Evolutionary conservation across 1,139 yeast species (phyloP), one percentile per base, ranked within the genome.

Genomic region (Saccharomyces hybrid): DNA sequence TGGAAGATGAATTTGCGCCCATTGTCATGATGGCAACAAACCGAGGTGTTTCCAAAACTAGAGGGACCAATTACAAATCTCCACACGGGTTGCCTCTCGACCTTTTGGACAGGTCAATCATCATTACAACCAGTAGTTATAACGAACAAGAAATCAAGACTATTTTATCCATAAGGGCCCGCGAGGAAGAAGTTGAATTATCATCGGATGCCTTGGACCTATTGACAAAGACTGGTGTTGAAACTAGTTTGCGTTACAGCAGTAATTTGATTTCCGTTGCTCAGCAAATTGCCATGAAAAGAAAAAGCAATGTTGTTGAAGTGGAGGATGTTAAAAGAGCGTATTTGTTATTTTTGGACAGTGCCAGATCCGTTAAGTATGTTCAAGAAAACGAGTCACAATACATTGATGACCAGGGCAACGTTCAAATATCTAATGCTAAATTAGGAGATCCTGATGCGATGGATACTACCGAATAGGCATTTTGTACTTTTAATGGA

Each of bases 21-120:
- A 89, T 95, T 68, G 97, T 95, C 51, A 88, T 95, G 58, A 93
- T 95, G 98, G 99, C 99, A 41, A 93, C 99, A 48, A 95, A 95
- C 74, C 80, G 97, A 70, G 99, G 99, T 50, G 81, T 93, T 56
- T 82, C 97, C 16, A 85, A 80, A 61, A 90, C 97, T 11, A 82
- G 98, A 66, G 99, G 99, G 53, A 90, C 99, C 31, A 85, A 82
- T 70, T 89, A 90, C 76, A 87, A 84, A 73, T 87, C 97, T 1
- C 97, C 99, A 29, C 99, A 95, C 71, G 99, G 99, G 8, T 77
- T 95, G 60, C 99, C 99, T 50, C 78, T 88, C 62, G 99, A 95
- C 75, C 77, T 95, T 66, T 82, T 95, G 64, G 99, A 95, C 73
- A 82, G 99, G 69, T 82, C 95, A 44, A 89, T 95, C 62, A 93